phyloP scores from a whole-genome alignment of 352 stramenopile genomes.

The Pythium inflatum region DNA sequence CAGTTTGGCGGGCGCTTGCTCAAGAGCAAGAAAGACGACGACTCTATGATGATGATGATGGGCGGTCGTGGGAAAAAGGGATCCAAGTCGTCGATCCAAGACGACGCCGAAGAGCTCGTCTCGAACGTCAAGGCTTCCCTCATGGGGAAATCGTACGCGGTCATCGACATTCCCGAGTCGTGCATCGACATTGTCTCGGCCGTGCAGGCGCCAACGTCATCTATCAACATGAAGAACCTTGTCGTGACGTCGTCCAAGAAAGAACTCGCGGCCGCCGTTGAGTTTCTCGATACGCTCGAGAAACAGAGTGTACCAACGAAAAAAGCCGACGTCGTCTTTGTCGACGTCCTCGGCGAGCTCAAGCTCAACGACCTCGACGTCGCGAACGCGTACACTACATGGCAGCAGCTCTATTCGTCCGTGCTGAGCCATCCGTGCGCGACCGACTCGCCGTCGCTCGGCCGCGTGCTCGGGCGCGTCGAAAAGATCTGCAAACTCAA shows the following conservation, averaged over 20 bases:
- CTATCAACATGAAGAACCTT: conserved; percentile 68
- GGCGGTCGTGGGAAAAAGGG: conserved; percentile 25
- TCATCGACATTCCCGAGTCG: conserved; percentile 79
- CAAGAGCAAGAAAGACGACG: conserved; percentile 59
- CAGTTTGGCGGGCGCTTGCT: conserved; percentile 43
- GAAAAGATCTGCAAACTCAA: conserved; percentile 78
- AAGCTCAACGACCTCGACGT: conserved; percentile 84
- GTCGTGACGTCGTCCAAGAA: conserved; percentile 68
- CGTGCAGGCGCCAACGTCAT: conserved; percentile 31
- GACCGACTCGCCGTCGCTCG: conserved; percentile 26
- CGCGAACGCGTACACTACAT: conserved; percentile 62
- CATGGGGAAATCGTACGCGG: conserved; percentile 66
- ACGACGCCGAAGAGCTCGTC: conserved; percentile 50
- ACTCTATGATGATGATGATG: conserved; percentile 60
- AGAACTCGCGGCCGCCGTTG: conserved; percentile 69
- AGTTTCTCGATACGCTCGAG: conserved; percentile 80
- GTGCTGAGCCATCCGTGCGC: conserved; percentile 61
- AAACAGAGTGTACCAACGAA: conserved; percentile 54
- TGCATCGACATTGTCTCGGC: conserved; percentile 74
- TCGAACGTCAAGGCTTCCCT: conserved; percentile 60
- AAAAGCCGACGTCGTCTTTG: conserved; percentile 49
- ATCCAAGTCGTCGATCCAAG: not conserved
- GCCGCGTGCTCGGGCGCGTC: conserved; percentile 66
- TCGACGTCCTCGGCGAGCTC: conserved; percentile 77
- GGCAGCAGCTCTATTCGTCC: conserved; percentile 59